Base-by-base conservation (phyloP, 2,329 filamentous ascomycete genomes). In the Allantophomopsis cytisporea region DNA sequence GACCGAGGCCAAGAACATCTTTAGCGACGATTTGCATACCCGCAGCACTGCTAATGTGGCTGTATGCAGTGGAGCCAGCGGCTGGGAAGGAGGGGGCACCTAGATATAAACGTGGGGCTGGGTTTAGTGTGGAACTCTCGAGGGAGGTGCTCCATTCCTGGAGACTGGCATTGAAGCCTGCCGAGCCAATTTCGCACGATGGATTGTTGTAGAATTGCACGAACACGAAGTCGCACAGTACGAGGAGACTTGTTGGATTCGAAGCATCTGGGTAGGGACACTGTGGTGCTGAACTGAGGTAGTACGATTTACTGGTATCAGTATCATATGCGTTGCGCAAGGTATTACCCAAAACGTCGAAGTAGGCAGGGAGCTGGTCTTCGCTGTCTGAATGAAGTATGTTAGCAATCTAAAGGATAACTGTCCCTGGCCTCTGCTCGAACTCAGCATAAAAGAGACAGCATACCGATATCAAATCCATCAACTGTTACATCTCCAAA, bases 121-220 rank as follows among this genome's bases (percentile, higher is more conserved):
- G 28, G 7, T 15, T 16, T 37, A 41, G 6, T 6, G 34, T 40
- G 7, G 39, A 40, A 11, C 31, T 21, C 8, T 35, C 39, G 4
- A 57, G 45, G 32, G 51, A 50, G 4, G 45, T 41, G 44, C 51
- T 55, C 60, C 59, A 64, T 7, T 48, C 44, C 6, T 49, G 42
- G 21, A 62, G 49, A 38, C 49, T 52, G 33, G 42, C 31, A 33
- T 39, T 31, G 44, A 54, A 55, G 23, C 52, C 55, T 1, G 41
- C 30, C 11, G 41, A 43, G 13, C 52, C 54, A 45, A 53, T 52
- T 39, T 51, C 54, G 47, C 48, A 62, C 13, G 39, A 42, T 37
- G 52, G 54, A 51, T 63, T 63, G 47, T 63, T 62, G 51, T 62
- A 63, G 45, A 62, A 63, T 39, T 63, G 59, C n/a, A 61, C 55